phyloP scores from a whole-genome alignment of 306 rosid genomes.

The Cucurbita argyrosperma region DNA sequence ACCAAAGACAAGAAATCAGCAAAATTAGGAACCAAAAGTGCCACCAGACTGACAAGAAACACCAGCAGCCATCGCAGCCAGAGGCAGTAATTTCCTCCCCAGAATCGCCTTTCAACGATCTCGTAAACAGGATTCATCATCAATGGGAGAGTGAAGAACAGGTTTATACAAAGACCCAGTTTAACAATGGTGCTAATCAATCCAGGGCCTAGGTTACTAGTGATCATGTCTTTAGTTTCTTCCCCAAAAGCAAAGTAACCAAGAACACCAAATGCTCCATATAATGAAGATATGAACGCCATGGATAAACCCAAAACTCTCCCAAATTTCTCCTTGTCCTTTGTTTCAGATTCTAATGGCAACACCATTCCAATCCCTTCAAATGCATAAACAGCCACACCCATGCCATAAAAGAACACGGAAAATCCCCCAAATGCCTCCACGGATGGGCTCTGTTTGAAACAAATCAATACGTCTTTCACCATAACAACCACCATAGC shows the following conservation, averaged over 20 bases:
- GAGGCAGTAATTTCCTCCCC: conserved; percentile 26
- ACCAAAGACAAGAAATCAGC: conserved; percentile 45
- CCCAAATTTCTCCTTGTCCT: conserved; percentile 32
- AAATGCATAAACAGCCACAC: conserved; percentile 39
- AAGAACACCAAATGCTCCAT: conserved; percentile 31
- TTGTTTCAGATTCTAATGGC: conserved; percentile 39
- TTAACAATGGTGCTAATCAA: conserved; percentile 23
- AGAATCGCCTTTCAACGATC: conserved; percentile 32
- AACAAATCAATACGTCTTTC: conserved; percentile 15
- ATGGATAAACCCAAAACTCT: conserved; percentile 21
- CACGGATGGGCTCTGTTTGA: conserved; percentile 8
- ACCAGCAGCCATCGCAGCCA: conserved; percentile 38
- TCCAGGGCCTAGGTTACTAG: conserved; percentile 25
- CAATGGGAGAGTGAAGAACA: conserved; percentile 40
- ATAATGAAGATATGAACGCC: conserved; percentile 23
- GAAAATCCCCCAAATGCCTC: conserved; percentile 27
- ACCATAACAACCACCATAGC: conserved; percentile 36
- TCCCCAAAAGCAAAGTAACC: conserved; percentile 42
- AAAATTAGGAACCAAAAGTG: conserved; percentile 33
- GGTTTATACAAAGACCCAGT: conserved; percentile 33
- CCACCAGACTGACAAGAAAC: conserved; percentile 30
- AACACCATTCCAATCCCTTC: conserved; percentile 45
- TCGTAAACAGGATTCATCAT: conserved; percentile 59
- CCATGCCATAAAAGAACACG: conserved; percentile 30
- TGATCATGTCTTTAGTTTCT: conserved; percentile 36